These are phyloP conservation scores for Maudiozyma saulgeensis DNA, from an alignment of 805 yeast genomes.

Conservation along the genomic window DNA sequence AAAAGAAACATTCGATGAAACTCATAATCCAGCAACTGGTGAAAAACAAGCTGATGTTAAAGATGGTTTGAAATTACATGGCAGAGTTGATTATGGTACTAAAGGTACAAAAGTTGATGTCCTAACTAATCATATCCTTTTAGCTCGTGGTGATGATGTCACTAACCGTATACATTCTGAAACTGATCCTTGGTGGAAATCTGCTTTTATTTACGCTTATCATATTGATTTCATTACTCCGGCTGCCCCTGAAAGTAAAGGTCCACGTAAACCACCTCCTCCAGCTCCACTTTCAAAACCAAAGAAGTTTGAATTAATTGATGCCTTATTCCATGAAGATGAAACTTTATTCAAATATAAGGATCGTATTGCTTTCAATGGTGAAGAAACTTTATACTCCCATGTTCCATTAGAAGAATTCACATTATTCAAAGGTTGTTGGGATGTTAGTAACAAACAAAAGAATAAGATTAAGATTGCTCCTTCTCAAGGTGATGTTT, in stretches of 20 bases:
- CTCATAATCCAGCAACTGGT: slow-evolving; percentile 1
- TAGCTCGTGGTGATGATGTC: slow-evolving; percentile 12
- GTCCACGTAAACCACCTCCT: slow-evolving; percentile 2
- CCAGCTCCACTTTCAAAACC: slow-evolving; percentile 13
- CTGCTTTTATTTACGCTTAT: slow-evolving; percentile 14
- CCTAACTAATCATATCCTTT: slow-evolving; percentile 13
- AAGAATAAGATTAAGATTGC: slow-evolving; percentile 3
- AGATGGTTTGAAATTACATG: slow-evolving; percentile 6
- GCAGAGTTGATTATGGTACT: slow-evolving; percentile 17
- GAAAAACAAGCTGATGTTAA: slow-evolving; percentile 3
- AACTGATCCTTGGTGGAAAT: slow-evolving; percentile 15
- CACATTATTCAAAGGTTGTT: slow-evolving; percentile 18
- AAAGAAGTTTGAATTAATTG: slow-evolving; percentile 14
- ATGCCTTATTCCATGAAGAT: slow-evolving; percentile 15
- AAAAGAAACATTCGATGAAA: slow-evolving; percentile 7
- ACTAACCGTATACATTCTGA: slow-evolving; percentile 1
- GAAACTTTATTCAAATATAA: slow-evolving; percentile 10
- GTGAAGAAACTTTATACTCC: slow-evolving; percentile 18
- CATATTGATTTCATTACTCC: slow-evolving; percentile 12
- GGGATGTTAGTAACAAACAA: slow-evolving; percentile 16
- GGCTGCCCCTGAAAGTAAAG: background rate
- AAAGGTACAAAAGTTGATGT: slow-evolving; percentile 18
- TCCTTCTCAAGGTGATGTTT: background rate
- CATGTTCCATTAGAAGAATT: slow-evolving; percentile 18
- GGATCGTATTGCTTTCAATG: slow-evolving; percentile 17